Evolutionary conservation across 1,139 yeast species (phyloP), one percentile per base, ranked within the genome.

Genomic region (Scheffersomyces insectosa): DNA sequence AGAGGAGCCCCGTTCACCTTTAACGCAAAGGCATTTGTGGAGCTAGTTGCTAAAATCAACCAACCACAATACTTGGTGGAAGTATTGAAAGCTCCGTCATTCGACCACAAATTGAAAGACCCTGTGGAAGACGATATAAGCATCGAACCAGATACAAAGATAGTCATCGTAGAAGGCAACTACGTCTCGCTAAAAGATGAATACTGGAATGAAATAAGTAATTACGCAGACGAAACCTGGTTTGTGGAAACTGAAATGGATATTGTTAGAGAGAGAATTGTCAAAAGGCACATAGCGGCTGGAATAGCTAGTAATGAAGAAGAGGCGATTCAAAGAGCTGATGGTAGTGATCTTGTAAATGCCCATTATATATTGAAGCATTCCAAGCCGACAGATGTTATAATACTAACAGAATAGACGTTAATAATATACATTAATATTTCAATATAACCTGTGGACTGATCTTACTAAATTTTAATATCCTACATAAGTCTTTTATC

Each of bases 1-100:
- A 75, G 97, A 41, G 97, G 97, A 0, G 86, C 96, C 0, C 95
- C 96, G 1, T 80, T 77, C 55, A 89, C 97, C 0, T 90, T 90
- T 65, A 90, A 91, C 59, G 77, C 88, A 4, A 55, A 60, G 5
- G 60, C 57, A 13, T 70, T 72, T 46, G 54, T 70, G 13, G 48
- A 46, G 3, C 51, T 62, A 33, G 60, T 72, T 1, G 44, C 51
- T 16, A 43, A 46, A 16, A 49, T 70, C 29, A 58, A 51, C 13
- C 50, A 52, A 33, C 35, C 37, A 3, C 15, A 23, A 3, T 27
- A 12, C n/a, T 20, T n/a, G 13, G 42, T 68, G 62, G 36, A 49
- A 50, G 40, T 50, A 51, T 29, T 60, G 56, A 27, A 46, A 49
- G 80, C 82, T 3, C 97, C 97, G 0, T 84, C 88, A 27, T 91